phyloP scores from a whole-genome alignment of 176 grass and related monocot genomes.

The Oryza glumipatula region DNA sequence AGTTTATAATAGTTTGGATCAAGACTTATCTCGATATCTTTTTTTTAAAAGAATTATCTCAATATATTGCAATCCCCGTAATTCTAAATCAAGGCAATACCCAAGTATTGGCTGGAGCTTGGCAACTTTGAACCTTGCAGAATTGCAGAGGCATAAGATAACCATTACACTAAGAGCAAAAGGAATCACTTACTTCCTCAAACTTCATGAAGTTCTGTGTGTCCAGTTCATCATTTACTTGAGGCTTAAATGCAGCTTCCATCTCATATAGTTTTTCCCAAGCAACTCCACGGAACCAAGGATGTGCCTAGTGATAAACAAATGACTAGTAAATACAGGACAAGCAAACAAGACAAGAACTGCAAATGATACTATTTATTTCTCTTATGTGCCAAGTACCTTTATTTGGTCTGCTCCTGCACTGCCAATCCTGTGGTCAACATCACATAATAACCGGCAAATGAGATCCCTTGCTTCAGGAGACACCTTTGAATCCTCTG shows the following conservation, averaged over 20 bases:
- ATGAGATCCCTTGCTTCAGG: conserved; percentile 92
- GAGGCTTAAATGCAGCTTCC: conserved; percentile 94
- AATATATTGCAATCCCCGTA: background rate
- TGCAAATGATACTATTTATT: conserved; percentile 5
- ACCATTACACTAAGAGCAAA: background rate
- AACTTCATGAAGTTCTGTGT: conserved; percentile 98
- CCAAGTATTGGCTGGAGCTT: conserved; percentile 11
- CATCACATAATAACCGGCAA: conserved; percentile 93
- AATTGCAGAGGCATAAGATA: conserved; percentile 25
- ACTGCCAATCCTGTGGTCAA: conserved; percentile 86
- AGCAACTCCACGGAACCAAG: conserved; percentile 85
- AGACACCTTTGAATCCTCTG: conserved; percentile 86
- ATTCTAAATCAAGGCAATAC: conserved; percentile 31
- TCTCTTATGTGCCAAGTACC: conserved; percentile 45
- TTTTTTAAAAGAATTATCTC: background rate
- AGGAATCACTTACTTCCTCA: conserved; percentile 75
- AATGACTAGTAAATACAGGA: conserved; percentile 36
- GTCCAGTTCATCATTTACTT: conserved; percentile 94
- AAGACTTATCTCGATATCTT: background rate
- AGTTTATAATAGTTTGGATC: background rate
- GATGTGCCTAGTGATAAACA: conserved; percentile 68
- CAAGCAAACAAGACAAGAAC: conserved; percentile 9
- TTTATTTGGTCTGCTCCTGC: conserved; percentile 94
- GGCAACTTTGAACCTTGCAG: conserved; percentile 9
- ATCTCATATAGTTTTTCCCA: conserved; percentile 99